phyloP scores from a whole-genome alignment of 2,329 filamentous ascomycete species.

The Lachnellula arida region DNA sequence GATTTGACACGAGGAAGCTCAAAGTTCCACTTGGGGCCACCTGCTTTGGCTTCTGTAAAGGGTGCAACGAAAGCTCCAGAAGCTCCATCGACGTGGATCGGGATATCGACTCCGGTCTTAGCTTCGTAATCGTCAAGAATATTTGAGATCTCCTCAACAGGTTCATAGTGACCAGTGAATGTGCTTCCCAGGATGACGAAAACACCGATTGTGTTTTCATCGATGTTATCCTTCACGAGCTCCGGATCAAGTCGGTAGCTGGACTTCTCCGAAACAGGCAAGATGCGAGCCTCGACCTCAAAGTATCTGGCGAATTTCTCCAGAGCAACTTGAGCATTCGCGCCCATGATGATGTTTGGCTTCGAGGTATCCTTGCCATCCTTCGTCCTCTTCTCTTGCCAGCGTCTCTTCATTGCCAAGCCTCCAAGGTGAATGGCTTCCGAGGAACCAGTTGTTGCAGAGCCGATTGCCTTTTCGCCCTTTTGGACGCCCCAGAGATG shows the following conservation, averaged over 20 bases:
- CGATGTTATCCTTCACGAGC: constrained; percentile 60
- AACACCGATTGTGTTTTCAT: constrained; percentile 74
- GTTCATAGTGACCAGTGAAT: constrained; percentile 71
- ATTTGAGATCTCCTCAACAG: constrained; percentile 62
- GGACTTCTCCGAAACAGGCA: constrained; percentile 58
- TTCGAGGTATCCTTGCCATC: constrained; percentile 58
- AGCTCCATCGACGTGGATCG: constrained; percentile 63
- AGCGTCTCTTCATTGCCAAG: constrained; percentile 69
- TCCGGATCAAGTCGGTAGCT: constrained; percentile 59
- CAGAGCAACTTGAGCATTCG: constrained; percentile 67
- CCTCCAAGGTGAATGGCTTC: constrained; percentile 69
- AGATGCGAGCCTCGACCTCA: constrained; percentile 63
- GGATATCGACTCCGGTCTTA: constrained; percentile 58
- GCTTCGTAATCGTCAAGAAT: constrained; percentile 60
- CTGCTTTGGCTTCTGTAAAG: constrained; percentile 51
- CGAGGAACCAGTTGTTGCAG: constrained; percentile 65
- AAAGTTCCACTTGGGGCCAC: constrained; percentile 59
- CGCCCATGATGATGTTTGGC: constrained; percentile 71
- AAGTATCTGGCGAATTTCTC: constrained; percentile 73
- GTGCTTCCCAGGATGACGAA: constrained; percentile 69
- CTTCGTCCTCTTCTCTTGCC: constrained; percentile 58
- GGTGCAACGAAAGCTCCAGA: constrained; percentile 59
- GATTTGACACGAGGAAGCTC: constrained; percentile 56
- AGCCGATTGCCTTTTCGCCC: constrained; percentile 60
- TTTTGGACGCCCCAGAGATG: constrained; percentile 60